Evolutionary conservation across 1,139 yeast genomes (phyloP).

Genomic region (Candida frijolesensis): DNA sequence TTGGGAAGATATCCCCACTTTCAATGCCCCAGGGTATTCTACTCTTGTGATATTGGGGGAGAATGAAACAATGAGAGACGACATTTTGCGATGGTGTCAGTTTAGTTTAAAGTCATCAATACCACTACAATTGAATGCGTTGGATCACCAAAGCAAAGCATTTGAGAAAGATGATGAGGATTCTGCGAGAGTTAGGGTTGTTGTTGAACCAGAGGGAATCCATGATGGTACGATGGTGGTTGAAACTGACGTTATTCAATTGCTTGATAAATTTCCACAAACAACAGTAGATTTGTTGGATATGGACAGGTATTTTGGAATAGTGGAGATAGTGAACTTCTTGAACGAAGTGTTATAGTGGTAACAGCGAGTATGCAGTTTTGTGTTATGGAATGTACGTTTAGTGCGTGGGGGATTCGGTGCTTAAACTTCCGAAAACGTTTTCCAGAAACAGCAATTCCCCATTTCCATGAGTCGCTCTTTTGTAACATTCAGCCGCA

Average conservation of each 20-base stretch:
- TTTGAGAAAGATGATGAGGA: conserved; percentile 17
- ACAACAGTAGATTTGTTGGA: conserved; percentile 19
- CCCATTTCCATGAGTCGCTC: no score
- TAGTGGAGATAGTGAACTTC: conserved; percentile 27
- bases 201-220: conserved; percentile 47
- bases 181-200: conserved; percentile 22
- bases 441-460: no score
- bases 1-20: conserved; percentile 40
- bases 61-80: conserved; percentile 48
- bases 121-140: conserved; percentile 24
- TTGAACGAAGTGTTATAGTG: conserved; percentile 26
- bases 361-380: background rate
- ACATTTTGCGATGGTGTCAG: conserved; percentile 38
- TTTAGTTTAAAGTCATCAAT: conserved; percentile 34
- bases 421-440: no score
- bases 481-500: no score
- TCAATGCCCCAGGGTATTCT: conserved; percentile 25
- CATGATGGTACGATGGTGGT: conserved; percentile 42
- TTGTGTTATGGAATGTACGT: no score
- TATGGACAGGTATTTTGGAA: conserved; percentile 28
- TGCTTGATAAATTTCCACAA: conserved; percentile 14
- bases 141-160: conserved; percentile 21
- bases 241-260: conserved; percentile 26
- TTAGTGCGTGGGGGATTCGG: no score
- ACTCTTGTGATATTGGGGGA: conserved; percentile 42